phyloP scores from a whole-genome alignment of 2,329 filamentous ascomycete species.

The Polychaeton citri region DNA sequence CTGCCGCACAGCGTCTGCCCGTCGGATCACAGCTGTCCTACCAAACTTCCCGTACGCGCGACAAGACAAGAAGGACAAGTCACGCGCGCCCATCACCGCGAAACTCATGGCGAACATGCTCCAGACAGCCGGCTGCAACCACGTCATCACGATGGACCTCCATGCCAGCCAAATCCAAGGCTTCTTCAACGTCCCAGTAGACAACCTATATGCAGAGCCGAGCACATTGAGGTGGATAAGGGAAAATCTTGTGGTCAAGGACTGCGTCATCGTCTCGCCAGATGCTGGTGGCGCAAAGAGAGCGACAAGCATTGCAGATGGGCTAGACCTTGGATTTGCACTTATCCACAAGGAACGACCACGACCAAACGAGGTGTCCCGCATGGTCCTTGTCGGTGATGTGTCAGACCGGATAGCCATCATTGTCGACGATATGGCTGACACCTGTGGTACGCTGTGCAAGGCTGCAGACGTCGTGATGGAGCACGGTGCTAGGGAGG shows the following conservation, averaged over 20 bases:
- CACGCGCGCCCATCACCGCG: conserved; percentile 87
- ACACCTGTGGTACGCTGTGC: conserved; percentile 77
- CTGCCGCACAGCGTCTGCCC: conserved; percentile 71
- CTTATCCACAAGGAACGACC: conserved; percentile 95
- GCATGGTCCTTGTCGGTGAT: conserved; percentile 93
- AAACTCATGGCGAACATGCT: conserved; percentile 97
- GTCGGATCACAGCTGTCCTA: conserved; percentile 87
- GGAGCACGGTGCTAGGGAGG: conserved; percentile 71
- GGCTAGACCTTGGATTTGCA: conserved; percentile 78
- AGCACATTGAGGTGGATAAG: conserved; percentile 84
- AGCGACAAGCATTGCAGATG: conserved; percentile 85
- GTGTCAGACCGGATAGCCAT: conserved; percentile 86
- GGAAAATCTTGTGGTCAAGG: conserved; percentile 66
- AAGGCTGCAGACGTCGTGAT: conserved; percentile 87
- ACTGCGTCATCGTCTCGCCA: conserved; percentile 87
- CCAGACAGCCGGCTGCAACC: conserved; percentile 83
- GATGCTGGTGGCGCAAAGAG: conserved; percentile 91
- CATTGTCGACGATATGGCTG: conserved; percentile 95
- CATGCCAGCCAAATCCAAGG: conserved; percentile 90
- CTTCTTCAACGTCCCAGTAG: conserved; percentile 77
- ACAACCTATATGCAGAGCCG: conserved; percentile 85
- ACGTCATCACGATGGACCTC: conserved; percentile 92
- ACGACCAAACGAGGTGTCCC: conserved; percentile 77
- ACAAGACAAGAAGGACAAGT: conserved; percentile 96
- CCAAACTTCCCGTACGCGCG: conserved; percentile 94